A percentile compares a stretch with the other conserved stretches of the same genome.
Conservation (phyloP, 2,329 filamentous ascomycete genomes). For the Beauveria sp. region DNA sequence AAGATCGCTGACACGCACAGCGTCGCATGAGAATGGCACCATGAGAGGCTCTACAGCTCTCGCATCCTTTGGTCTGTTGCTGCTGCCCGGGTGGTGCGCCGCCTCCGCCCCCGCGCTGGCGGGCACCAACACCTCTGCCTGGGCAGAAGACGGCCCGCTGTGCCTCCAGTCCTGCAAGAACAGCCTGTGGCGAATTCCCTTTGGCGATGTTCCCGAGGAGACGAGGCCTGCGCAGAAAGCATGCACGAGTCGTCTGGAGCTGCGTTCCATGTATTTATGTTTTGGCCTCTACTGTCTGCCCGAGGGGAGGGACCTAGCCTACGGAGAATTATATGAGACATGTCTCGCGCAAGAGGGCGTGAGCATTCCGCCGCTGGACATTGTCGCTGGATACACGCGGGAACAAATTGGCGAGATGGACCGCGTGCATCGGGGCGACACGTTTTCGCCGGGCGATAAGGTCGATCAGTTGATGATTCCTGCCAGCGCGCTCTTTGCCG, state of each 20-base stretch:
- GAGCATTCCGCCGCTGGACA: constrained; percentile 26
- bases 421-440: constrained; percentile 23
- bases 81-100: not conserved
- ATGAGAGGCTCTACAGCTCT: not conserved
- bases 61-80: not conserved
- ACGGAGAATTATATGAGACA: constrained; percentile 26
- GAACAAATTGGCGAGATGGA: constrained; percentile 24
- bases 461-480: constrained; percentile 28
- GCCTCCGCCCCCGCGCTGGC: not conserved
- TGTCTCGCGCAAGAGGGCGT: constrained; percentile 21
- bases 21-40: not conserved
- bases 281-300: constrained; percentile 26
- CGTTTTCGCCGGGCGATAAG: not conserved
- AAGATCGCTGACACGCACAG: not conserved
- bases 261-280: constrained; percentile 31
- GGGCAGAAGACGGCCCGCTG: constrained; percentile 3
- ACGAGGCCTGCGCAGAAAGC: constrained; percentile 14
- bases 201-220: constrained; percentile 25
- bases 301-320: constrained; percentile 17
- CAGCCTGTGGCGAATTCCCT: constrained; percentile 21
- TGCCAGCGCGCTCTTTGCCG: constrained; percentile 23
- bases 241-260: constrained; percentile 23
- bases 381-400: constrained; percentile 26
- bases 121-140: not conserved
- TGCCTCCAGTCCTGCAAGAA: constrained; percentile 27